Base-by-base conservation (phyloP, 2,329 filamentous ascomycete species). In the Huntiella decipiens region DNA sequence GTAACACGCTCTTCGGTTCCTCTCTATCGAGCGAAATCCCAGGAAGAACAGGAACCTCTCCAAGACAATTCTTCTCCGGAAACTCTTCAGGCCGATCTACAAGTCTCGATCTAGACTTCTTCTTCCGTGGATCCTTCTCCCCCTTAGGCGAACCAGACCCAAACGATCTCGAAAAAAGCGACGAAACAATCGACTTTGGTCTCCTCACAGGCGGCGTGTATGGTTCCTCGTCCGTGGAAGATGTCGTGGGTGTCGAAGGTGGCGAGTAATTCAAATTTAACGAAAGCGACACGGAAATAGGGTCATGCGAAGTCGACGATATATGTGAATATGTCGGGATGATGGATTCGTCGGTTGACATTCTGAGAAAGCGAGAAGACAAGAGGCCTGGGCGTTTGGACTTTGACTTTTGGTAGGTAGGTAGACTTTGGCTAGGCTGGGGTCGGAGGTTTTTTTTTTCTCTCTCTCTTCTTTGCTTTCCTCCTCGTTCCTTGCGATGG, bases 81-180 rank as follows among this genome's bases (percentile, higher is more conserved):
- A 28, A 7, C 22, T 28, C 22, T 3, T 28, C 7, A 28, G 22
- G 6, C 2, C 22, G 6, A 12, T 39, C 13, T 16, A 39, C 12
- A 12, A 46, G 35, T 32, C 28, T 38, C 6, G 32, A 19, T 17
- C 41, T 49, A 13, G 45, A 43, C 32, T 48, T 44, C 7, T 19
- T 15, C 41, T 49, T 46, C 11, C 46, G 40, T 19, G 35, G 22
- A 7, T 31, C 44, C 22, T 46, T 49, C 28, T 42, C 17, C 13
- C 44, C 44, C 1, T 36, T 40, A 12, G 47, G 32, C 16, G 43
- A 48, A 22, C 19, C 19, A 10, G 44, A 38, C 15, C 40, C 43
- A 12, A 31, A 39, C 1, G 47, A 46, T 16, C 44, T 38, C 32
- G 47, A 49, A 22, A 49, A 49, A 12, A 49, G 33, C 2, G 47